Evolutionary conservation across 768 basidiomycete species (phyloP).

Genomic region (Artomyces pyxidatus): DNA sequence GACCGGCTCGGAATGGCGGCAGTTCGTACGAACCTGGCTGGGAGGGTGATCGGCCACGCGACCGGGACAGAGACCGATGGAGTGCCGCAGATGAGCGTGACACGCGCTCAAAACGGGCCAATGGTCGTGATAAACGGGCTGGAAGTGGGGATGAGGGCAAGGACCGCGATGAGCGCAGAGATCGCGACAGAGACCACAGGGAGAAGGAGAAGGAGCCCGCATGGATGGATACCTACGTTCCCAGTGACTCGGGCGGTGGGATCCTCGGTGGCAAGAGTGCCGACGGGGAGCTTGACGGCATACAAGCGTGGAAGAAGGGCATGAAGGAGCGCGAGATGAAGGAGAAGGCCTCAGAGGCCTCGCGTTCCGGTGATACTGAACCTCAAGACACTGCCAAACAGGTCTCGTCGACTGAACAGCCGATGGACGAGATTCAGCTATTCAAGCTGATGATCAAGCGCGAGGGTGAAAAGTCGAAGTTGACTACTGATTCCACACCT

Average conservation of each 20-base stretch:
- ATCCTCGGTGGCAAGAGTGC: constrained; percentile 54
- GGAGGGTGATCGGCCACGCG: constrained; percentile 22
- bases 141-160: constrained; percentile 39
- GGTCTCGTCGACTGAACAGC: constrained; percentile 20
- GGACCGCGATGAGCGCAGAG: constrained; percentile 39
- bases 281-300: constrained; percentile 70
- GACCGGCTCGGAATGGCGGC: constrained; percentile 32
- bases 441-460: constrained; percentile 81
- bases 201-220: constrained; percentile 80
- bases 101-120: constrained; percentile 46
- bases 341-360: constrained; percentile 29
- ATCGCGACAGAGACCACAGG: constrained; percentile 43
- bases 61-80: constrained; percentile 43
- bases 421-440: constrained; percentile 74
- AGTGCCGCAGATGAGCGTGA: constrained; percentile 61
- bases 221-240: constrained; percentile 88
- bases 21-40: constrained; percentile 9
- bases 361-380: constrained; percentile 9
- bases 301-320: constrained; percentile 83
- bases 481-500: no score
- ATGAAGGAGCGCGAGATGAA: constrained; percentile 69
- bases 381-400: no score
- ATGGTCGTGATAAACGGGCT: constrained; percentile 56
- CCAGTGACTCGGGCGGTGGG: constrained; percentile 45
- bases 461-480: constrained; percentile 48